Conservation (phyloP, 2,329 filamentous ascomycete species). For the Diaporthe australafricana region DNA sequence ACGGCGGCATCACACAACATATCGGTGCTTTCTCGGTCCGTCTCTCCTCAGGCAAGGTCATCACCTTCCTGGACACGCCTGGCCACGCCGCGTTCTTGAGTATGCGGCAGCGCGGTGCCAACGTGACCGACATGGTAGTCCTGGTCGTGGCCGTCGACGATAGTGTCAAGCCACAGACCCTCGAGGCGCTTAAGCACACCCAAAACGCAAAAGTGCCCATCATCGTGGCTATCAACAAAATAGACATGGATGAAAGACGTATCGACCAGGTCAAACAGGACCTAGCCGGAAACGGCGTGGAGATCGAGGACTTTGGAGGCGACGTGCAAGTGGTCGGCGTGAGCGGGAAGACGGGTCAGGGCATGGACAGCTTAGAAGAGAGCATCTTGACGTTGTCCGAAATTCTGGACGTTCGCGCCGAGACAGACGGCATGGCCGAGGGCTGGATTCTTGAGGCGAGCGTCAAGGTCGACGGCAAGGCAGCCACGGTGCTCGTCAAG, state of each 20-base stretch:
- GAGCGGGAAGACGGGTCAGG: slow-evolving; percentile 92
- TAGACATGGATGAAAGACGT: slow-evolving; percentile 80
- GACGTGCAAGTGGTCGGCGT: slow-evolving; percentile 93
- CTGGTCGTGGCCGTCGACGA: slow-evolving; percentile 97
- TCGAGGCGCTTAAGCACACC: slow-evolving; percentile 96
- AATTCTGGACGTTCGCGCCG: slow-evolving; percentile 89
- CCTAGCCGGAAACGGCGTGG: slow-evolving; percentile 83
- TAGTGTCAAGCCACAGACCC: slow-evolving; percentile 95
- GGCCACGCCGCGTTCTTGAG: slow-evolving; percentile 95
- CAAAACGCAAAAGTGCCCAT: slow-evolving; percentile 89
- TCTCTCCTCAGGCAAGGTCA: slow-evolving; percentile 86
- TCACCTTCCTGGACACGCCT: slow-evolving; percentile 97
- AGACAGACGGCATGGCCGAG: slow-evolving; percentile 81
- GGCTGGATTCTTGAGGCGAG: slow-evolving; percentile 95
- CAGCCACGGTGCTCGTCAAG: slow-evolving; percentile 89
- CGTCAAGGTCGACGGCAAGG: slow-evolving; percentile 85
- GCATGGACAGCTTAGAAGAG: slow-evolving; percentile 93
- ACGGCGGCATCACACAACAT: slow-evolving; percentile 97
- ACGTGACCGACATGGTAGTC: slow-evolving; percentile 96
- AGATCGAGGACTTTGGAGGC: slow-evolving; percentile 94
- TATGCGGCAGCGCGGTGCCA: slow-evolving; percentile 95
- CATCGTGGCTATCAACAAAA: slow-evolving; percentile 97
- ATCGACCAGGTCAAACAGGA: slow-evolving; percentile 89
- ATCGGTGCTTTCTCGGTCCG: slow-evolving; percentile 96
- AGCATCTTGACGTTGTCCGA: slow-evolving; percentile 88